Evolutionary conservation across 345 rosid species (phyloP).

Genomic region (Conringia planisiliqua): DNA sequence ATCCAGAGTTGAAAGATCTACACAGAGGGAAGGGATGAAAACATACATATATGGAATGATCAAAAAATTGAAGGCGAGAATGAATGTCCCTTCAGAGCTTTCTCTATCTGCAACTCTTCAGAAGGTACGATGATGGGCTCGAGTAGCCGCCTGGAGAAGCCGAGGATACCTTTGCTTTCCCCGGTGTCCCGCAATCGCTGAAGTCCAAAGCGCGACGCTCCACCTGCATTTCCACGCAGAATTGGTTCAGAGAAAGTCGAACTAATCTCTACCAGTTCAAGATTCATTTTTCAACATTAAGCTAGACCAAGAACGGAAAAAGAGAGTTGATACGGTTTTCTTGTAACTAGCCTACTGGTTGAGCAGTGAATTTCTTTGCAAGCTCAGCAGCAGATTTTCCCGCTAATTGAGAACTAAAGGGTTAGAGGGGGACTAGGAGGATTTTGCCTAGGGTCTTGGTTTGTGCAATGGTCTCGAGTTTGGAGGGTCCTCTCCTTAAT

Average conservation of each 20-base stretch:
- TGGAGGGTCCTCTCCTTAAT: background rate
- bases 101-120: slow-evolving; percentile 80
- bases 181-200: slow-evolving; percentile 89
- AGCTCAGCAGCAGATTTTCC: background rate
- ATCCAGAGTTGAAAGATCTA: slow-evolving; percentile 26
- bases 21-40: background rate
- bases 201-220: slow-evolving; percentile 88
- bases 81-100: slow-evolving; percentile 9
- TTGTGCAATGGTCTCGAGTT: background rate
- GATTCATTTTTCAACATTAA: background rate
- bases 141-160: slow-evolving; percentile 49
- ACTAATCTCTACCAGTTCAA: slow-evolving; percentile 2
- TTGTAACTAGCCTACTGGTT: background rate
- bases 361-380: background rate
- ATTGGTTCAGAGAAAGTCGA: slow-evolving; percentile 2
- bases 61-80: slow-evolving; percentile 16
- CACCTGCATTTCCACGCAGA: slow-evolving; percentile 46
- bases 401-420: slow-evolving; percentile 2
- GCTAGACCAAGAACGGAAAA: slow-evolving; percentile 2
- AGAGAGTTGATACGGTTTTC: background rate
- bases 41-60: slow-evolving; percentile 18
- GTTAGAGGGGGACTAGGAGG: background rate
- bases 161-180: slow-evolving; percentile 48
- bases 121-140: slow-evolving; percentile 74
- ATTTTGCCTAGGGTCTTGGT: background rate